A percentile compares a stretch with the other conserved stretches of the same genome.
Conservation (phyloP, 371 early-diverging fungal genomes). For the Mortierella sp. region DNA sequence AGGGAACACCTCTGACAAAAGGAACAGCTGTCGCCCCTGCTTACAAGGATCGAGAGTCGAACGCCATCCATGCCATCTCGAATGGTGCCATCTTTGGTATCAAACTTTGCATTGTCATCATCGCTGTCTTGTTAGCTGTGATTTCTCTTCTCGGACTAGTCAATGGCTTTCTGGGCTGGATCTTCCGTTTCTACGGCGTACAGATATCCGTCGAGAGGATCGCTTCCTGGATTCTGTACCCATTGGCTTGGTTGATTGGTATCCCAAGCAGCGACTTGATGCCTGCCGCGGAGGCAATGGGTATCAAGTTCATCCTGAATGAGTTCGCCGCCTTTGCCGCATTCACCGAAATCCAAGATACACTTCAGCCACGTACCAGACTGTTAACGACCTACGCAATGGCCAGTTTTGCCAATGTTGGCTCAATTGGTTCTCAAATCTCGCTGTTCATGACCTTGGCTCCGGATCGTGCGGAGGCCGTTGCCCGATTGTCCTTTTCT, state of each 20-base stretch:
- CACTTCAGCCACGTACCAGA: constrained; percentile 56
- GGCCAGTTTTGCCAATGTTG: constrained; percentile 90
- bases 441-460: constrained; percentile 82
- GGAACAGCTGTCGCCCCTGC: constrained; percentile 68
- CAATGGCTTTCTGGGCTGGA: constrained; percentile 76
- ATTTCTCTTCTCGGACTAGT: constrained; percentile 73
- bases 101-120: constrained; percentile 75
- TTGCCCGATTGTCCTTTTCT: constrained; percentile 78
- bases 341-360: constrained; percentile 51
- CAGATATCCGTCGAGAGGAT: constrained; percentile 71
- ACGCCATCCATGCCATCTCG: constrained; percentile 85
- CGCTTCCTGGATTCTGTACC: constrained; percentile 79
- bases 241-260: constrained; percentile 85
- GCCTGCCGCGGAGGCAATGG: constrained; percentile 78
- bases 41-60: constrained; percentile 69
- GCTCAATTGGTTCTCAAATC: constrained; percentile 87
- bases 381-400: constrained; percentile 78
- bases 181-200: constrained; percentile 77
- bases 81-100: constrained; percentile 88
- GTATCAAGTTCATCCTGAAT: constrained; percentile 87
- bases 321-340: constrained; percentile 86
- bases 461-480: constrained; percentile 77
- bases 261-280: constrained; percentile 70
- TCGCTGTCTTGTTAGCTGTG: constrained; percentile 77
- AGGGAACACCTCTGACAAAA: constrained; percentile 76